A percentile compares a stretch with the other conserved stretches of the same genome.
phyloP scores from a whole-genome alignment of 768 basidiomycete genomes.

The Saitozyma sp. region DNA sequence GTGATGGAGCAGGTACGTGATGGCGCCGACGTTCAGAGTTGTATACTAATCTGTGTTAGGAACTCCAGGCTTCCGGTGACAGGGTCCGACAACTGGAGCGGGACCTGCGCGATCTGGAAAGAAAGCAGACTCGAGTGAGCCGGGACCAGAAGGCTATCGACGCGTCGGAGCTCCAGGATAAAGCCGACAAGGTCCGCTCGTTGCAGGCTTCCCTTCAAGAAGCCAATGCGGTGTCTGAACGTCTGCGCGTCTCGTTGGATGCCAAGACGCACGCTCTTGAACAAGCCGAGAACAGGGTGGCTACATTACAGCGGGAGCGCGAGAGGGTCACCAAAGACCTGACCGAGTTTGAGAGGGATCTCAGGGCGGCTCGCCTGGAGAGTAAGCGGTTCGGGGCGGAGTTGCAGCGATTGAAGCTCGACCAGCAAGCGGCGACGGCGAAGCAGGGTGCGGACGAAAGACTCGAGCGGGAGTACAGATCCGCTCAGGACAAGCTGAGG shows the following conservation, averaged over 20 bases:
- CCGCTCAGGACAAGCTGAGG: slow-evolving; percentile 14
- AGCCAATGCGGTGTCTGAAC: slow-evolving; percentile 2
- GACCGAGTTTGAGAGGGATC: slow-evolving; percentile 33
- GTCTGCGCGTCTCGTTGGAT: slow-evolving; percentile 6
- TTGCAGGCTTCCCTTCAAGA: slow-evolving; percentile 14
- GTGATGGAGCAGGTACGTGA: slow-evolving; percentile 12
- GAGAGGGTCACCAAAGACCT: slow-evolving; percentile 23
- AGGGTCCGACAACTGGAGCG: slow-evolving; percentile 20
- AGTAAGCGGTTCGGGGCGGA: slow-evolving; percentile 56
- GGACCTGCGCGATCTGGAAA: slow-evolving; percentile 15
- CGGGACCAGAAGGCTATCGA: neutral
- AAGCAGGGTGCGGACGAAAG: neutral
- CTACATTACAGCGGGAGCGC: slow-evolving; percentile 17
- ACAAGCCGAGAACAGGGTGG: slow-evolving; percentile 11
- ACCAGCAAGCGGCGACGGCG: slow-evolving; percentile 41
- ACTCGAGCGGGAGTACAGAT: slow-evolving; percentile 8
- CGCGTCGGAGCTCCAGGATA: slow-evolving; percentile 16
- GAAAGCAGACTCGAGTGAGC: slow-evolving; percentile 9
- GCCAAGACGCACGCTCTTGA: slow-evolving; percentile 5
- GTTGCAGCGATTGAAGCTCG: neutral
- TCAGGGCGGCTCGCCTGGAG: slow-evolving; percentile 45
- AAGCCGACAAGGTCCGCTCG: slow-evolving; percentile 1
- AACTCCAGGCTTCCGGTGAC: neutral
- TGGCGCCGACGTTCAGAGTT: neutral
- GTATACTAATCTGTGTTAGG: neutral